phyloP scores from a whole-genome alignment of 225 moss, liverwort and hornwort genomes.

The Polytrichum commune region DNA sequence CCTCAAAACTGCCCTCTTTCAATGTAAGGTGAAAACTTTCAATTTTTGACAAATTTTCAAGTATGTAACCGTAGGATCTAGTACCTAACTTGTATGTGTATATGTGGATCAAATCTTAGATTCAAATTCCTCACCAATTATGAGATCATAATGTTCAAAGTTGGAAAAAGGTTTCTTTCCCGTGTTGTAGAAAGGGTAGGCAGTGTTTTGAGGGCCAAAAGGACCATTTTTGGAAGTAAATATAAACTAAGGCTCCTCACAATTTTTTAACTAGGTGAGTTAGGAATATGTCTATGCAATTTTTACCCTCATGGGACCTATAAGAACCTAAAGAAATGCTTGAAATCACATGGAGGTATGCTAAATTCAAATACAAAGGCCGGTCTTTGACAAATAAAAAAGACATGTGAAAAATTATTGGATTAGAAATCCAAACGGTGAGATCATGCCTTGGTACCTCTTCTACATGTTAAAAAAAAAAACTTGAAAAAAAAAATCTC shows the following conservation, averaged over 20 bases:
- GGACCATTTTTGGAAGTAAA: neutral
- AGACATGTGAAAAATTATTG: no score
- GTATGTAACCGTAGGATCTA: neutral
- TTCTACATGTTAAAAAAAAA: no score
- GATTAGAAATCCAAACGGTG: no score
- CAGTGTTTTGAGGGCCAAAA: neutral
- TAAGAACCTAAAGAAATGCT: no score
- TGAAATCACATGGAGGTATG: no score
- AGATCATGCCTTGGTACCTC: no score
- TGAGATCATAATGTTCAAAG: conserved; percentile 1
- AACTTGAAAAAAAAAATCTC: no score
- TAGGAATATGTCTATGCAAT: conserved; percentile 4
- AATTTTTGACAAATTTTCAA: neutral
- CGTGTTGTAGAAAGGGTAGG: neutral
- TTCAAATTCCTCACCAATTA: neutral
- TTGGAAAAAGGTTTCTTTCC: neutral
- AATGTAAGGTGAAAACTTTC: neutral
- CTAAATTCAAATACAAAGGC: no score
- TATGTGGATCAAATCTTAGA: neutral
- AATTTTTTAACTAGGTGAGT: neutral
- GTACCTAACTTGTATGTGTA: neutral
- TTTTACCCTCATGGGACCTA: neutral
- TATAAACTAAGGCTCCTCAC: neutral
- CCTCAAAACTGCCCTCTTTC: neutral
- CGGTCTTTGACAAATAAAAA: no score